These are phyloP conservation scores for Globisporangium nagaii DNA, from an alignment of 352 stramenopile species.

Conservation along the genomic window DNA sequence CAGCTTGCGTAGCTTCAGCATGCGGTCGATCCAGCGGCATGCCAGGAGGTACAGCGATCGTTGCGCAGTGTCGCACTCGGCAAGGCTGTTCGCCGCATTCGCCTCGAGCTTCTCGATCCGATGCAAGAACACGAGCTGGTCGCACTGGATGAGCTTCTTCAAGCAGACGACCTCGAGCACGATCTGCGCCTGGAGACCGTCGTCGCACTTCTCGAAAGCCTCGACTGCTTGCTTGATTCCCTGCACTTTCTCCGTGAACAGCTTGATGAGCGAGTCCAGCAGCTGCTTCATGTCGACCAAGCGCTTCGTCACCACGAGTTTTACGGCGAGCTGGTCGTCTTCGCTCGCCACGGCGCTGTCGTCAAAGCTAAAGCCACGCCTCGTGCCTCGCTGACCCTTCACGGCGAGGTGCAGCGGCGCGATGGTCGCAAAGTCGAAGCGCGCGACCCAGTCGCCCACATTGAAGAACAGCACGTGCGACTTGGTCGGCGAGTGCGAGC, in stretches of 20 bases:
- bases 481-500: slow-evolving; percentile 43
- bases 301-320: slow-evolving; percentile 23
- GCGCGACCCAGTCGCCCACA: slow-evolving; percentile 62
- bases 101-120: slow-evolving; percentile 35
- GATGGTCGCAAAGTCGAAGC: slow-evolving; percentile 53
- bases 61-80: slow-evolving; percentile 41
- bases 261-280: slow-evolving; percentile 34
- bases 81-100: slow-evolving; percentile 27
- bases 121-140: slow-evolving; percentile 32
- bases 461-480: slow-evolving; percentile 82
- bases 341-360: neutral
- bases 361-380: neutral
- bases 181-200: slow-evolving; percentile 44
- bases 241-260: slow-evolving; percentile 63
- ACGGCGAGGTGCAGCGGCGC: slow-evolving; percentile 29
- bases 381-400: slow-evolving; percentile 8
- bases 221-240: slow-evolving; percentile 53
- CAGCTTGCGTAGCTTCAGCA: slow-evolving; percentile 64
- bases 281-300: slow-evolving; percentile 27
- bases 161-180: slow-evolving; percentile 66
- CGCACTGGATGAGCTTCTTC: slow-evolving; percentile 35
- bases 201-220: slow-evolving; percentile 50
- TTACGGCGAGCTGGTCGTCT: slow-evolving; percentile 18
- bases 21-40: slow-evolving; percentile 73
- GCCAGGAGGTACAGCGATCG: slow-evolving; percentile 54